Evolutionary conservation across 2,329 filamentous ascomycete genomes (phyloP), one percentile per base, ranked within the genome.

Genomic region (Paecilomyces sp.): DNA sequence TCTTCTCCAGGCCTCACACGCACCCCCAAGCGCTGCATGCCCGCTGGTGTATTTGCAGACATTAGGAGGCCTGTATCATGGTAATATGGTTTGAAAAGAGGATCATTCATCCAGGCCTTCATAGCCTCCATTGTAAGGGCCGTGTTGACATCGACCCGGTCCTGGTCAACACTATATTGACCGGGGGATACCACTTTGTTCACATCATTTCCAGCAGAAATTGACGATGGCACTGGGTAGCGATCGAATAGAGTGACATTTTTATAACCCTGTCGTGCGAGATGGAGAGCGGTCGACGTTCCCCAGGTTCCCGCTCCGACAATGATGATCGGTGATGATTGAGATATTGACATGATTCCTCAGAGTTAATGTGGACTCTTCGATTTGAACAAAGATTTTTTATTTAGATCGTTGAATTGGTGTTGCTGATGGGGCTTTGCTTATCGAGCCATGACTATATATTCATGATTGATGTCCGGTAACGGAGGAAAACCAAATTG

Each of bases 271-370:
- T 65, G 61, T 2, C 75, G 66, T 15, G 74, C 41, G 0, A 79
- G 73, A 62, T 79, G 75, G 15, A 78, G 65, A 2, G 77, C 75
- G 0, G 76, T 79, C 24, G 75, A 77, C 8, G 75, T 71, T 11
- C 77, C 76, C 57, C 76, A 74, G 9, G 75, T 74, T 41, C 76
- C 76, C n/a, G 77, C 78, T 28, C 79, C 79, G n/a, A 79, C 74
- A 24, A 80, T 71, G 25, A 79, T 66, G n/a, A 62, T 55, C 1
- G 56, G 28, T 11, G 60, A 58, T 18, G 41, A 47, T 47, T 22
- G 41, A 18, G 41, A 9, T 47, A 18, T 18, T 9, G 41, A 47
- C 41, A 47, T 47, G 41, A 8, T 47, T 7, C n/a, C 15, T 22
- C 1, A 6, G n/a, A 22, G 25, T 1, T 28, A 28, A 28, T 28